Conservation (phyloP, 1,284 basidiomycete genomes). For the Tylopilus sp. region DNA sequence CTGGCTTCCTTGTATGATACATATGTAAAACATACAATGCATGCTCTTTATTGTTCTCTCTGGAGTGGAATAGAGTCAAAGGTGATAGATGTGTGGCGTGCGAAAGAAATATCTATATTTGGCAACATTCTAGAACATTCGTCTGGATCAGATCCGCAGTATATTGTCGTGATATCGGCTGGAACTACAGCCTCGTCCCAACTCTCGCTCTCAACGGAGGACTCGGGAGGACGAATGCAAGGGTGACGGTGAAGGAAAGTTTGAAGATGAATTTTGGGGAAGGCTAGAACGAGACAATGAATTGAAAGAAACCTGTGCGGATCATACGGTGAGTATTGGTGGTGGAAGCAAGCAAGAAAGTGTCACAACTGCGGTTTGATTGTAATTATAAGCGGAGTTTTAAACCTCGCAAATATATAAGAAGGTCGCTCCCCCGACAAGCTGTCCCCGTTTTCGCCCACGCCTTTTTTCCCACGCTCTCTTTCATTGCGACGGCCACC, state of each 20-base stretch:
- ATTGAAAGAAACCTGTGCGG: slow-evolving; percentile 13
- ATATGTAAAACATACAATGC: slow-evolving; percentile 13
- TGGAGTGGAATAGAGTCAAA: not conserved
- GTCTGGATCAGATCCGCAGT: slow-evolving; percentile 22
- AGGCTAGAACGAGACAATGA: not conserved
- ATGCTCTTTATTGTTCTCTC: not conserved
- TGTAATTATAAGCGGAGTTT: slow-evolving; percentile 45
- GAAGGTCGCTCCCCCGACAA: slow-evolving; percentile 11
- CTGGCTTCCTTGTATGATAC: slow-evolving; percentile 9
- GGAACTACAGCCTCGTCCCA: not conserved
- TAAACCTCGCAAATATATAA: slow-evolving; percentile 43
- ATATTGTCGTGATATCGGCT: not conserved
- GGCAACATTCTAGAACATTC: slow-evolving; percentile 39
- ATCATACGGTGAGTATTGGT: slow-evolving; percentile 25
- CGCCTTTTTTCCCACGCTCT: slow-evolving; percentile 43
- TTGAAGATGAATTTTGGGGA: not conserved
- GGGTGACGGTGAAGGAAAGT: not conserved
- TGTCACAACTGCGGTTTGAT: slow-evolving; percentile 11
- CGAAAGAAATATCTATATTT: slow-evolving; percentile 25
- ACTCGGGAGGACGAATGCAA: not conserved
- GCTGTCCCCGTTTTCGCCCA: slow-evolving; percentile 37
- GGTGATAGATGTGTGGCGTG: slow-evolving; percentile 25
- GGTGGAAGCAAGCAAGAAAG: slow-evolving; percentile 41
- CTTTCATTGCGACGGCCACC: slow-evolving; percentile 33
- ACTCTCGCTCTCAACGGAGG: not conserved